These are phyloP conservation scores for Auxenochlorella pyrenoidosa DNA, from an alignment of 139 green algal genomes.

Conservation along the genomic window DNA sequence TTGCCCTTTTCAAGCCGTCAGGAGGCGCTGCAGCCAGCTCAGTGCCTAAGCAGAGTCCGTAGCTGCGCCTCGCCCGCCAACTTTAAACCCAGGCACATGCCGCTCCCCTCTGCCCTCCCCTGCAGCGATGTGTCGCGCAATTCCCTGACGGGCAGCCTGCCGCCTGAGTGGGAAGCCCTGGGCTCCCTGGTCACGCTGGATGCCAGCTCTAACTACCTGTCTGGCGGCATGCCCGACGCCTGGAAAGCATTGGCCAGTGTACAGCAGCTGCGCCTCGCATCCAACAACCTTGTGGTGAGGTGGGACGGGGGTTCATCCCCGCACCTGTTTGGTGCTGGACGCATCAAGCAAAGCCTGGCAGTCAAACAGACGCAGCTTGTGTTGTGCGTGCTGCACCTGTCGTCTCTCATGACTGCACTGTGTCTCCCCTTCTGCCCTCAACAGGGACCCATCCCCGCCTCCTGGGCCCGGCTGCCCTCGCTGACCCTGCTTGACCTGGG, in stretches of 20 bases:
- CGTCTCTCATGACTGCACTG: no score
- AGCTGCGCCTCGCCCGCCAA: neutral
- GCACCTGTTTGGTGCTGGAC: no score
- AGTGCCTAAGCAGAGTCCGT: neutral
- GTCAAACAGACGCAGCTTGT: neutral
- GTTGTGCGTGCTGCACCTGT: neutral
- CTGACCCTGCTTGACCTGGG: constrained; percentile 12
- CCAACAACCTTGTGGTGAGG: constrained; percentile 25
- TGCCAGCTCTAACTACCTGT: constrained; percentile 12
- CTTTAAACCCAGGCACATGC: neutral
- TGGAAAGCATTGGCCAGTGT: neutral
- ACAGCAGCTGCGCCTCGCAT: constrained; percentile 1
- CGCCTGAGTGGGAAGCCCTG: constrained; percentile 14
- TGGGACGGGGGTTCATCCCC: neutral
- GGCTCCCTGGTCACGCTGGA: constrained; percentile 39
- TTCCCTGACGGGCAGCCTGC: constrained; percentile 38
- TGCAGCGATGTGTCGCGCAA: constrained; percentile 55
- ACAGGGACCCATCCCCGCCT: constrained; percentile 11
- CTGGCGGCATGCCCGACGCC: constrained; percentile 2
- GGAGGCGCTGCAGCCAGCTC: neutral
- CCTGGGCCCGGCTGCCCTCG: constrained; percentile 13
- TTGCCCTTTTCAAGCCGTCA: neutral
- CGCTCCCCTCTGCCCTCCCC: neutral
- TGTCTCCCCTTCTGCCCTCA: neutral
- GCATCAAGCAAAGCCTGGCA: no score